Base-by-base conservation (phyloP, 768 basidiomycete genomes). In the Russula virescens region DNA sequence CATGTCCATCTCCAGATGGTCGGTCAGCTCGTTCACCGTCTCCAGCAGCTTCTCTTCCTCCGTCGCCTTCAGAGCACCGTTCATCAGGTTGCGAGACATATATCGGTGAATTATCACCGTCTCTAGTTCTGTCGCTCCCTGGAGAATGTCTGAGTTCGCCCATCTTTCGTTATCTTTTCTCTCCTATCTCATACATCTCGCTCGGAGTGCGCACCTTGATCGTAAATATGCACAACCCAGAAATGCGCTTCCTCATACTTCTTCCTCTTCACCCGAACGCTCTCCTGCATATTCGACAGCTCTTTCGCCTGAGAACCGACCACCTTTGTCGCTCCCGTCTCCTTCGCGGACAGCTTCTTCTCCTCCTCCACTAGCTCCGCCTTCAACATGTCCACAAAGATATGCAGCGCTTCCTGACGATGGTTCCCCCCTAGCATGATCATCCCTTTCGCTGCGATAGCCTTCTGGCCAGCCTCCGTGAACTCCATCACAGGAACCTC, bases 1-100 rank as follows among this genome's bases (percentile, higher is more conserved):
- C 5, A 35, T 5, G 10, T 35, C 82, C 68, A 82, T 81, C 62
- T 82, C 83, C 77, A 81, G 83, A 79, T 82, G 82, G 58, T 83
- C 82, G 60, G 78, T 83, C 55, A 75, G 82, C 53, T 78, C 80
- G 62, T 82, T 83, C 73, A 76, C 19, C 8, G n/a, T 19, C 19
- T 46, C 45, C 1, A 46, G 6, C 8, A 46, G 45, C 9, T n/a
- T 7, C 45, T 46, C 45, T 46, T 46, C 45, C 8, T 46, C 45
- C 45, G 45, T 46, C 11, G 45, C 45, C 11, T 18, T 46, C 1
- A 3, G 18, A 1, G 9, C n/a, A 1, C 16, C 18, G 9, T 46
- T 46, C 9, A 8, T 14, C 45, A 8, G 8, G 45, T 46, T 46
- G 9, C 45, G 18, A 19, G 45, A 46, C 16, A n/a, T 2, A 19